Conservation (phyloP, 805 yeast genomes). For the Saccharomycopsis lassenensis region DNA sequence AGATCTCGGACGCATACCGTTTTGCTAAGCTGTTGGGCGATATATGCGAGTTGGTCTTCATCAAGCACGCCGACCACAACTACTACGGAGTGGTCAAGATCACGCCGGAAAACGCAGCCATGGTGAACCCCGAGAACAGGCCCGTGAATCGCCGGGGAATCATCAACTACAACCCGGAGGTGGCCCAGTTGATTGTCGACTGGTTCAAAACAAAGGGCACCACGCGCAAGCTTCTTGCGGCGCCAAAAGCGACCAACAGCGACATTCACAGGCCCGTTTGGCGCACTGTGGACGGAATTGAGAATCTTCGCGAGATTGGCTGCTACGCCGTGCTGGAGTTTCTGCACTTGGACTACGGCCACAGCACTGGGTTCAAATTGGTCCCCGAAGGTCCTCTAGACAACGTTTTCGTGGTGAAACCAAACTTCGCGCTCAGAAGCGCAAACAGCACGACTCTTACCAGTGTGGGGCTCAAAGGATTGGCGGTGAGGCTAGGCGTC, state of each 20-base stretch:
- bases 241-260: too few relatives aligned
- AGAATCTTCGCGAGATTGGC: conserved; percentile 72
- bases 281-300: conserved; percentile 54
- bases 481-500: conserved; percentile 31
- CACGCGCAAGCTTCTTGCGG: too few relatives aligned
- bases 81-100: conserved; percentile 44
- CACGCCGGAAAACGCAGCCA: conserved; percentile 25
- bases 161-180: conserved; percentile 50
- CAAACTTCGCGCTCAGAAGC: conserved; percentile 48
- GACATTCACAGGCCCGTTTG: too few relatives aligned
- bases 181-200: conserved; percentile 36
- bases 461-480: conserved; percentile 31
- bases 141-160: conserved; percentile 36
- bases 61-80: conserved; percentile 73
- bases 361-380: too few relatives aligned
- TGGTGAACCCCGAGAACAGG: conserved; percentile 26
- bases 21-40: conserved; percentile 38
- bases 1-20: conserved; percentile 46
- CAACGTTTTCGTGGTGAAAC: conserved; percentile 33
- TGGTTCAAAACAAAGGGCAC: too few relatives aligned
- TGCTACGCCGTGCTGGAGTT: conserved; percentile 43
- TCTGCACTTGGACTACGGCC: conserved; percentile 20
- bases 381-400: too few relatives aligned
- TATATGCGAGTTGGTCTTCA: conserved; percentile 46
- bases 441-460: conserved; percentile 51